Evolutionary conservation across 2,329 filamentous ascomycete species (phyloP).

Genomic region (Apiospora rasikravindrae): DNA sequence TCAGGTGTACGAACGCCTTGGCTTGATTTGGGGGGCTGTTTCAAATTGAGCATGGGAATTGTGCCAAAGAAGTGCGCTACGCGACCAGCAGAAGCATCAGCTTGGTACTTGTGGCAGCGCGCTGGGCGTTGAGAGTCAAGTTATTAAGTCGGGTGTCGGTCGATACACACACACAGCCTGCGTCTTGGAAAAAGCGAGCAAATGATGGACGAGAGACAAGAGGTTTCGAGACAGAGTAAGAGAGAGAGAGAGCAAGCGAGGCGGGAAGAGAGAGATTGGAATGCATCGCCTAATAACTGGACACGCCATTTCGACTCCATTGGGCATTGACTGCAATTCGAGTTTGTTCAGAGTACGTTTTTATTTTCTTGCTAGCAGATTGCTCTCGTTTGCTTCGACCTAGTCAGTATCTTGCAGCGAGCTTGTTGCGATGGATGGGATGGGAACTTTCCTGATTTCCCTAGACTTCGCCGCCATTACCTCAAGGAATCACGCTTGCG

Average conservation of each 20-base stretch:
- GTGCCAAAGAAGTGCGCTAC: not conserved
- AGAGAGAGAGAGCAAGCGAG: not conserved
- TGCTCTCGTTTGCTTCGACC: not conserved
- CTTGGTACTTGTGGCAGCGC: conserved; percentile 4
- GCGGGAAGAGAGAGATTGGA: not conserved
- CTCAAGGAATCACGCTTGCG: not conserved
- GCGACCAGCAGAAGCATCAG: not conserved
- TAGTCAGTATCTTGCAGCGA: conserved; percentile 8
- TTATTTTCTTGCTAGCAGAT: not conserved
- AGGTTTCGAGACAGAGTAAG: not conserved
- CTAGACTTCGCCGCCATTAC: conserved; percentile 8
- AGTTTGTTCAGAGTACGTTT: conserved; percentile 3
- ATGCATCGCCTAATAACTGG: conserved; percentile 8
- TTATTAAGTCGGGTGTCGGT: not conserved
- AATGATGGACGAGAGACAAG: conserved; percentile 3
- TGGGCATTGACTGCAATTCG: conserved; percentile 14
- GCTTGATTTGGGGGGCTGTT: conserved; percentile 20
- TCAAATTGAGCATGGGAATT: conserved; percentile 21
- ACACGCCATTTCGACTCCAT: conserved; percentile 1
- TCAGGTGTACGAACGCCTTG: conserved; percentile 17
- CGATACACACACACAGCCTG: not conserved
- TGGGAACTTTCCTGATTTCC: conserved; percentile 11
- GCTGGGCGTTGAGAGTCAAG: conserved; percentile 1
- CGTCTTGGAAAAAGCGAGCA: not conserved
- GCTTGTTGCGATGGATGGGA: not conserved